Evolutionary conservation across 2,329 filamentous ascomycete genomes (phyloP).

Genomic region (Alternaria sp.): DNA sequence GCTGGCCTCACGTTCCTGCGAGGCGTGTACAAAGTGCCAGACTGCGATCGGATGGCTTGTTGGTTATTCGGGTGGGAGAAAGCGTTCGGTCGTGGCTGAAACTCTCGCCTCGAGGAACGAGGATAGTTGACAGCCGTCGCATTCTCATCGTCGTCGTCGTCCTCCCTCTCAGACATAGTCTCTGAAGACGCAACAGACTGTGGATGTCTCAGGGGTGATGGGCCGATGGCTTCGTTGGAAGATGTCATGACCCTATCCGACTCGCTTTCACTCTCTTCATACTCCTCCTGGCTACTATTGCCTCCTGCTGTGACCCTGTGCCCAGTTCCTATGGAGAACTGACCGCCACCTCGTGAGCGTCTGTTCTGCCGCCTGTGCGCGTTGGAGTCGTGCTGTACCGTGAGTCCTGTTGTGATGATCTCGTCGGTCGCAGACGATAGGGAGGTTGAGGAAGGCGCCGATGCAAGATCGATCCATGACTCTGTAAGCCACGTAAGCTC

Average conservation of each 20-base stretch:
- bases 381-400: constrained; percentile 72
- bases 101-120: constrained; percentile 62
- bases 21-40: constrained; percentile 59
- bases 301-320: constrained; percentile 56
- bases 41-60: constrained; percentile 49
- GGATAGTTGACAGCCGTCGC: constrained; percentile 79
- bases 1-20: constrained; percentile 42
- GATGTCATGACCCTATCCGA: constrained; percentile 75
- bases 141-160: constrained; percentile 70
- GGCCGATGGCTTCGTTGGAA: constrained; percentile 66
- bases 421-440: constrained; percentile 85
- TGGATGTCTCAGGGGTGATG: constrained; percentile 43
- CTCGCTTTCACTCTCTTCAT: constrained; percentile 91
- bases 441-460: constrained; percentile 92
- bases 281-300: constrained; percentile 93
- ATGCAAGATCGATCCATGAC: constrained; percentile 95
- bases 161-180: constrained; percentile 46
- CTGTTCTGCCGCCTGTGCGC: constrained; percentile 66
- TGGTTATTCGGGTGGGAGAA: constrained; percentile 81
- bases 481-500: constrained; percentile 63
- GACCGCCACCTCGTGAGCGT: constrained; percentile 42
- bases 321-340: constrained; percentile 46
- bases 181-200: constrained; percentile 50
- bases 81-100: constrained; percentile 89
- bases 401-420: constrained; percentile 87